Percentiles rank a stretch among this genome's conserved stretches.
These are phyloP conservation scores for Ampelocalamus luodianensis DNA, from an alignment of 176 grass and related monocot genomes.

Conservation along the genomic window DNA sequence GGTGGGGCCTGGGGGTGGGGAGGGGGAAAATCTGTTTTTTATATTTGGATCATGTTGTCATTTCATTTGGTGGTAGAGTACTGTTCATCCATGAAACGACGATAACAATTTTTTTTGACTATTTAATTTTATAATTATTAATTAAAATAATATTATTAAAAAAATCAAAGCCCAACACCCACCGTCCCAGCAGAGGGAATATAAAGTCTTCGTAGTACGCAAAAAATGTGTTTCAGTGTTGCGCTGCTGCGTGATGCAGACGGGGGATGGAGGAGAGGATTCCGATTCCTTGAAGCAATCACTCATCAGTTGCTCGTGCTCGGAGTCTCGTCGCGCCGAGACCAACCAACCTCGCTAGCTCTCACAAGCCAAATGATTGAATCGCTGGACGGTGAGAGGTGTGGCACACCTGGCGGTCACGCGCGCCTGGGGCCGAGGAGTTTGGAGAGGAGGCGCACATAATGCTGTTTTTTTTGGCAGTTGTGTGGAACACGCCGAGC, in stretches of 20 bases:
- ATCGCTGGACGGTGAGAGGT: background rate
- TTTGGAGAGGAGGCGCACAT: background rate
- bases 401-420: background rate
- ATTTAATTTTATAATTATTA: too few species aligned
- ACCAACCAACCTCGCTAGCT: background rate
- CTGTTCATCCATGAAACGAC: too few species aligned
- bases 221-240: background rate
- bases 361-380: conserved; percentile 22
- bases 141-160: too few species aligned
- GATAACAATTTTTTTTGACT: too few species aligned
- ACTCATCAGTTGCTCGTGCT: background rate
- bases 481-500: conserved; percentile 16
- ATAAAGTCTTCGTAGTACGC: too few species aligned
- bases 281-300: conserved; percentile 41
- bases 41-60: too few species aligned
- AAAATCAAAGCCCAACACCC: too few species aligned
- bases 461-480: background rate
- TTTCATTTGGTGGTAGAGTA: too few species aligned
- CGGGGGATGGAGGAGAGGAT: background rate
- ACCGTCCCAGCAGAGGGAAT: background rate
- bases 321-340: background rate
- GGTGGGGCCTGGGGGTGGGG: too few species aligned
- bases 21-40: too few species aligned
- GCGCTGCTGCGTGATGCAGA: conserved; percentile 25
- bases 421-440: background rate